A percentile compares a stretch with the other conserved stretches of the same genome.
Evolutionary conservation across 176 grass and related monocot genomes (phyloP).

Genomic region (Echinochloa phyllopogon): DNA sequence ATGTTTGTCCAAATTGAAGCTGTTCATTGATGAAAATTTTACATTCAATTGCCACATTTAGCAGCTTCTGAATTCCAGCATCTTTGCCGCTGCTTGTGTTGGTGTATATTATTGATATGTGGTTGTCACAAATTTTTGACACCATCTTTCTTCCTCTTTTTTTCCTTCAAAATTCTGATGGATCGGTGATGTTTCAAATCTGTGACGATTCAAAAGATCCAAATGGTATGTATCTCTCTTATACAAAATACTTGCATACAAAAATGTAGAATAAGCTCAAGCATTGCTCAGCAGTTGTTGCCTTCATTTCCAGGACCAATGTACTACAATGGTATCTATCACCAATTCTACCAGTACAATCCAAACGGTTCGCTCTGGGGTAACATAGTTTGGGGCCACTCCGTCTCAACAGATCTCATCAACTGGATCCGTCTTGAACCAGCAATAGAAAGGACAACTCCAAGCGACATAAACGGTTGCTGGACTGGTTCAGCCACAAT

Average conservation of each 20-base stretch:
- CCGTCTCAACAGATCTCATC: slow-evolving; percentile 75
- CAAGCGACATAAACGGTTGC: slow-evolving; percentile 72
- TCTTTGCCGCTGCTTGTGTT: slow-evolving; percentile 3
- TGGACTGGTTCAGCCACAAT: slow-evolving; percentile 92
- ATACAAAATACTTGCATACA: not conserved
- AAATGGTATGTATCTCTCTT: slow-evolving; percentile 66
- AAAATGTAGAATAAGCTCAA: slow-evolving; percentile 13
- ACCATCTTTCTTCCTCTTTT: not conserved
- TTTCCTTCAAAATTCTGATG: slow-evolving; percentile 35
- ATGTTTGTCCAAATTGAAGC: not conserved
- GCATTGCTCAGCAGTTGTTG: not conserved
- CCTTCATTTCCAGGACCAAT: slow-evolving; percentile 69
- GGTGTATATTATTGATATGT: not conserved
- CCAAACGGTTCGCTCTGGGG: slow-evolving; percentile 67
- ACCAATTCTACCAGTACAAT: slow-evolving; percentile 97
- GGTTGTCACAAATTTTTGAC: slow-evolving; percentile 2
- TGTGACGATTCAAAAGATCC: slow-evolving; percentile 60
- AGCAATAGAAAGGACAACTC: slow-evolving; percentile 44
- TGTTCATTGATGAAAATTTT: not conserved
- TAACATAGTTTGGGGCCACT: slow-evolving; percentile 83
- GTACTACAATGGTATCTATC: slow-evolving; percentile 94
- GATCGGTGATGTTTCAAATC: not conserved
- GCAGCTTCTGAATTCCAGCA: not conserved
- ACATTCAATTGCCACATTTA: not conserved
- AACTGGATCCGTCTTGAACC: slow-evolving; percentile 72